Conservation (phyloP, 78 protist species). For the Polysphondylium violaceum region DNA sequence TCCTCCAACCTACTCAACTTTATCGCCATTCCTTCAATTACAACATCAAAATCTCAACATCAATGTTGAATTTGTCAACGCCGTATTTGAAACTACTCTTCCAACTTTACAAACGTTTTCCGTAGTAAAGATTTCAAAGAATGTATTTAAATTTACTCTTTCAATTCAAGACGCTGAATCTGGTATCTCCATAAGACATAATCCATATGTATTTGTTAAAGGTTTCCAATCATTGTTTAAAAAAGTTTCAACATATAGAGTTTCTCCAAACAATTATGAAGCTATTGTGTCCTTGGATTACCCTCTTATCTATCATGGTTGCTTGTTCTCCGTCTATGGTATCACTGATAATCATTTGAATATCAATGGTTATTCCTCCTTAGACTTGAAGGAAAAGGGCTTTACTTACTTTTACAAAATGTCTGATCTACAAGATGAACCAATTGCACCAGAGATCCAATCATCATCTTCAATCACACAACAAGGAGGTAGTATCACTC, state of each 20-base stretch:
- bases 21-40: neutral
- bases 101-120: too few relatives aligned
- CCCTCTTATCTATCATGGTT: neutral
- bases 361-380: neutral
- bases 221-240: neutral
- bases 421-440: too few relatives aligned
- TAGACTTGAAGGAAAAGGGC: neutral
- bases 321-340: neutral
- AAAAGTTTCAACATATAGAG: neutral
- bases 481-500: too few relatives aligned
- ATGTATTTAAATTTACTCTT: slow-evolving; percentile 2
- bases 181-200: slow-evolving; percentile 20
- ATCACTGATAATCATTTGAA: neutral
- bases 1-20: neutral
- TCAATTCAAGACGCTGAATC: neutral
- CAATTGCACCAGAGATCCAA: too few relatives aligned
- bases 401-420: too few relatives aligned
- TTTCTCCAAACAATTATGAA: too few relatives aligned
- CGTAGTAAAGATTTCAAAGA: too few relatives aligned
- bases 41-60: neutral
- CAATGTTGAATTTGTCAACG: neutral
- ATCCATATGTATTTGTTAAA: slow-evolving; percentile 3
- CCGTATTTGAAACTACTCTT: neutral
- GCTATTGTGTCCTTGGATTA: neutral
- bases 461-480: too few relatives aligned